Percentiles rank a stretch among this genome's conserved stretches.
Conservation (phyloP, 176 grass and related monocot species). For the Eremochloa ophiuroides region DNA sequence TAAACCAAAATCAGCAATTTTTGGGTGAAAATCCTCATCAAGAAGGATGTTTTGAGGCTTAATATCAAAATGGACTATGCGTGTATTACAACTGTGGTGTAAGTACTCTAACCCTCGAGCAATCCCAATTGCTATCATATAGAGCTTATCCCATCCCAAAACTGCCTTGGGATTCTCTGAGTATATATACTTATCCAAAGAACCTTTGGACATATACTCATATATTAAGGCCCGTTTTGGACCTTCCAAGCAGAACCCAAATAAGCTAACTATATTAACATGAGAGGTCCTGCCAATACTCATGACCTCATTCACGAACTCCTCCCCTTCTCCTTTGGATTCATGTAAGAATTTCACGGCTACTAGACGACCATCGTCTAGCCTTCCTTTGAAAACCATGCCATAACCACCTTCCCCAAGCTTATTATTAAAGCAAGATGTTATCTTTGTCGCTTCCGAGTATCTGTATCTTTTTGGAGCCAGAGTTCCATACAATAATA, state of each 20-base stretch:
- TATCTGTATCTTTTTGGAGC: constrained; percentile 57
- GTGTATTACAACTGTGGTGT: constrained; percentile 42
- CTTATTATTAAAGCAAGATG: constrained; percentile 20
- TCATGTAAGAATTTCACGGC: constrained; percentile 56
- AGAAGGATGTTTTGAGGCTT: constrained; percentile 65
- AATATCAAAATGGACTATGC: constrained; percentile 62
- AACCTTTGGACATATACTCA: constrained; percentile 58
- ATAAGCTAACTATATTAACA: constrained; percentile 54
- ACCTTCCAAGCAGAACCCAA: constrained; percentile 46
- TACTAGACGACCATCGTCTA: constrained; percentile 26
- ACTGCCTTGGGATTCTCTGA: constrained; percentile 33
- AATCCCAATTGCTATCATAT: constrained; percentile 38
- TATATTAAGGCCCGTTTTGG: constrained; percentile 51
- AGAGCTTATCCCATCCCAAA: constrained; percentile 51
- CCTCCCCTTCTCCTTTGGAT: constrained; percentile 39
- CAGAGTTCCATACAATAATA: constrained; percentile 27
- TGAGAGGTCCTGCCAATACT: constrained; percentile 62
- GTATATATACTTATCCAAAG: constrained; percentile 64
- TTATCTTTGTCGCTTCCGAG: constrained; percentile 46
- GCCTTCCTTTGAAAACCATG: constrained; percentile 42
- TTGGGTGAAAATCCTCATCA: constrained; percentile 48
- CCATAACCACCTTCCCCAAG: constrained; percentile 66
- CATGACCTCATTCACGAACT: constrained; percentile 60
- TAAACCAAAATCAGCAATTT: constrained; percentile 64
- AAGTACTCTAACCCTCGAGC: constrained; percentile 56